A percentile compares a stretch with the other conserved stretches of the same genome.
These are phyloP conservation scores for Cyclocybe aegerita DNA, from an alignment of 768 basidiomycete species.

Conservation along the genomic window DNA sequence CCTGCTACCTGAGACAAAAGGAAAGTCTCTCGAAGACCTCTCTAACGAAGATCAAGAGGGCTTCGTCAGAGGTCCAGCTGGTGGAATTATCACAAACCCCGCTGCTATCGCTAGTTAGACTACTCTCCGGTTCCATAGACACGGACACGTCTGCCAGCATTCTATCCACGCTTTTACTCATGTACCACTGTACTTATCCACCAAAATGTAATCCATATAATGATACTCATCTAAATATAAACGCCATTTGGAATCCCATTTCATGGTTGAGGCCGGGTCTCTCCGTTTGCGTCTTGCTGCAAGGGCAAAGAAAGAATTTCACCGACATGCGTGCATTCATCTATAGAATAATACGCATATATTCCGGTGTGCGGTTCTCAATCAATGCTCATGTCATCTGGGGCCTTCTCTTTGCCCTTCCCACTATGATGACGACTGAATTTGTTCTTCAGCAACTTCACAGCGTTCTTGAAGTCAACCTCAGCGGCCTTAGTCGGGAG, in stretches of 20 bases:
- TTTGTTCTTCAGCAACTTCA: conserved; percentile 30
- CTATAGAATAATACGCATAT: not conserved
- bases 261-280: no score
- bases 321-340: not conserved
- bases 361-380: conserved; percentile 1
- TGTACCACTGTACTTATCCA: not conserved
- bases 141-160: no score
- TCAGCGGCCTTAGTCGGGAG: conserved; percentile 17
- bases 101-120: not conserved
- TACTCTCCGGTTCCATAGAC: no score
- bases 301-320: not conserved
- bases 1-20: conserved; percentile 79
- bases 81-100: not conserved
- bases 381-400: conserved; percentile 23
- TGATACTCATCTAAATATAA: no score
- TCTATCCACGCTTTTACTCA: not conserved
- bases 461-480: conserved; percentile 28
- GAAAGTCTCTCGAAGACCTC: conserved; percentile 62
- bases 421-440: conserved; percentile 22
- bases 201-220: no score
- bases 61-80: conserved; percentile 43
- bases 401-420: conserved; percentile 29
- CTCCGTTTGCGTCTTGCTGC: no score
- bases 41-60: conserved; percentile 69
- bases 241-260: no score